Conservation (phyloP, 768 basidiomycete species). For the Lactifluus hygrophoroides region DNA sequence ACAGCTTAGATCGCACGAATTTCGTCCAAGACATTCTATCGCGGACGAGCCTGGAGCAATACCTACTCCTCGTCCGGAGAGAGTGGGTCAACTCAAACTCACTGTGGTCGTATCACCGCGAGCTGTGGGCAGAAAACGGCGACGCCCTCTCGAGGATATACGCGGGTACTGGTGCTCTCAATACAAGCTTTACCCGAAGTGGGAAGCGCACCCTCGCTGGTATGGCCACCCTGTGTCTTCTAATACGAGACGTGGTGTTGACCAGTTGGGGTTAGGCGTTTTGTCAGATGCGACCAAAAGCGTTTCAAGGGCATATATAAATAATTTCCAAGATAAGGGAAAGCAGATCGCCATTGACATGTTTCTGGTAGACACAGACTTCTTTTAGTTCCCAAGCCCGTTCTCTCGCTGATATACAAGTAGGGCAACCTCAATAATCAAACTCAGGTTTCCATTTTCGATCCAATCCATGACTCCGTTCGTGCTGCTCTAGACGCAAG, state of each 20-base stretch:
- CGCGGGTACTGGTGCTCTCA: conserved; percentile 87
- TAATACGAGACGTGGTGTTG: neutral
- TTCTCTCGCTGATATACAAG: neutral
- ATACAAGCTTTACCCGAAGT: conserved; percentile 91
- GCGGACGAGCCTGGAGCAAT: conserved; percentile 70
- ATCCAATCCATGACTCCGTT: conserved; percentile 88
- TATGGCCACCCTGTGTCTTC: conserved; percentile 21
- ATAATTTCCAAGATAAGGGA: conserved; percentile 92
- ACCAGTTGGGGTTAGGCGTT: conserved; percentile 44
- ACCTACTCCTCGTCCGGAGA: conserved; percentile 66
- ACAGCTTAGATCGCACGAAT: conserved; percentile 91
- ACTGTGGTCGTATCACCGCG: conserved; percentile 83
- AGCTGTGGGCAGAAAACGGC: conserved; percentile 96
- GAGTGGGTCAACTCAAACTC: conserved; percentile 62
- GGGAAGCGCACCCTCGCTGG: conserved; percentile 92
- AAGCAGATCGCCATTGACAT: conserved; percentile 95
- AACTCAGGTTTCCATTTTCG: conserved; percentile 81
- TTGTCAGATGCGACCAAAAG: conserved; percentile 96
- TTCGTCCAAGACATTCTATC: conserved; percentile 95
- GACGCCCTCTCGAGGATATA: conserved; percentile 91
- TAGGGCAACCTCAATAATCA: conserved; percentile 92
- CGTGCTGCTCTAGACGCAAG: conserved; percentile 56
- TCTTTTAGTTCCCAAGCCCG: neutral
- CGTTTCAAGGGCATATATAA: conserved; percentile 92
- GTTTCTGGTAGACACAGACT: conserved; percentile 59